Conservation (phyloP, 352 stramenopile species). For the Globisporangium paddicum region DNA sequence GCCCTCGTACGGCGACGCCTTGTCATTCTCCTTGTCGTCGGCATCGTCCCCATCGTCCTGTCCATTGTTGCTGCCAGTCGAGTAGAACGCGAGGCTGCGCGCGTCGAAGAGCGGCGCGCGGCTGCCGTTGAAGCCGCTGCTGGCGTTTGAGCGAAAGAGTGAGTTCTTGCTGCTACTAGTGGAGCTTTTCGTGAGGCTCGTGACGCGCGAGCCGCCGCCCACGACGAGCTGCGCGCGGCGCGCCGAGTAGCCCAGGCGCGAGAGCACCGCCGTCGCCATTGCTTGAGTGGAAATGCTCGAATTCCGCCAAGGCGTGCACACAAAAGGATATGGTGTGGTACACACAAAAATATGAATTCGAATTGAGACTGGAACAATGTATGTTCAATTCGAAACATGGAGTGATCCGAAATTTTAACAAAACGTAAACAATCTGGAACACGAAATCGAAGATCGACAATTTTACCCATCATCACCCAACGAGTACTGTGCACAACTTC, state of each 20-base stretch:
- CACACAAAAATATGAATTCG: background rate
- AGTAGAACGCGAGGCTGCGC: constrained; percentile 16
- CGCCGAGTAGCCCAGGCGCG: constrained; percentile 24
- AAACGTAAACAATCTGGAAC: constrained; percentile 8
- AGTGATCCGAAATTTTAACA: background rate
- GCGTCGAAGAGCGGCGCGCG: constrained; percentile 2
- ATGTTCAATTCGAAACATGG: background rate
- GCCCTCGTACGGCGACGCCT: constrained; percentile 19
- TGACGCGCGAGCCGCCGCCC: too few species aligned
- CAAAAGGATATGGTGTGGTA: constrained; percentile 1
- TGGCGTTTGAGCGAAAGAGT: background rate
- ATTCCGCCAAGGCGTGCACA: background rate
- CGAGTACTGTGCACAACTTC: background rate
- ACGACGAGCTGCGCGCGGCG: constrained; percentile 10
- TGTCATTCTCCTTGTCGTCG: background rate
- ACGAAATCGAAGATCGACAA: background rate
- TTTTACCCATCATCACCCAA: background rate
- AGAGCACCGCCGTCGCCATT: constrained; percentile 36
- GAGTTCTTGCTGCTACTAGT: background rate
- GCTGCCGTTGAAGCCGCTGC: background rate
- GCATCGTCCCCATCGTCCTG: constrained; percentile 15
- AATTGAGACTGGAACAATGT: background rate
- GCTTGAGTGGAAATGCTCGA: background rate
- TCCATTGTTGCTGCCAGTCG: constrained; percentile 20
- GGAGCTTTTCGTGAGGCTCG: background rate